Conservation (phyloP, 2,329 filamentous ascomycete genomes). For the Bipolaris zeicola region DNA sequence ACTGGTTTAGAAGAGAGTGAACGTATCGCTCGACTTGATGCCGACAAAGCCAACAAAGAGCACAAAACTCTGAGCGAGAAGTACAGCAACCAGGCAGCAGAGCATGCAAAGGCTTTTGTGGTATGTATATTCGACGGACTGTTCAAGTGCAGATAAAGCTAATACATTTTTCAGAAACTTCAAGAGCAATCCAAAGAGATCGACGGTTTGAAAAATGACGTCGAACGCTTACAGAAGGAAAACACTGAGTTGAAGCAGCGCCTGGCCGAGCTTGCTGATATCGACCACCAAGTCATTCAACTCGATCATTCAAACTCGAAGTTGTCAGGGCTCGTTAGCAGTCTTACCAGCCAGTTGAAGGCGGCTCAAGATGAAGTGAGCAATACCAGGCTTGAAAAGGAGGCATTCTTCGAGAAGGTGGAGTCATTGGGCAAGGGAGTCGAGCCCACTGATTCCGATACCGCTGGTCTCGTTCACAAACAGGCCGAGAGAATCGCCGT, state of each 20-base stretch:
- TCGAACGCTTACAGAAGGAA: slow-evolving; percentile 19
- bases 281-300: slow-evolving; percentile 15
- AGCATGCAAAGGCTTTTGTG: slow-evolving; percentile 26
- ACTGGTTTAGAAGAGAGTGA: slow-evolving; percentile 18
- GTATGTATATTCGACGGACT: slow-evolving; percentile 15
- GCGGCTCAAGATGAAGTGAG: slow-evolving; percentile 6
- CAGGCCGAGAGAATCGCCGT: slow-evolving; percentile 18
- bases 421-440: slow-evolving; percentile 1
- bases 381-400: slow-evolving; percentile 8
- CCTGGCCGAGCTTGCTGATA: slow-evolving; percentile 17
- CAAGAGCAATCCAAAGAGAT: slow-evolving; percentile 29
- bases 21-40: slow-evolving; percentile 18
- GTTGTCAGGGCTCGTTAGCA: slow-evolving; percentile 13
- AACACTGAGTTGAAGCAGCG: slow-evolving; percentile 22
- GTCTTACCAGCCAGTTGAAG: slow-evolving; percentile 18
- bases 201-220: slow-evolving; percentile 16
- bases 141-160: not conserved
- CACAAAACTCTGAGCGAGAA: slow-evolving; percentile 25
- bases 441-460: not conserved
- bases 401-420: slow-evolving; percentile 13
- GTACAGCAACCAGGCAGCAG: slow-evolving; percentile 27
- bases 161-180: slow-evolving; percentile 10
- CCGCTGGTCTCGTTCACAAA: not conserved
- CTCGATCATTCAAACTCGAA: slow-evolving; percentile 11
- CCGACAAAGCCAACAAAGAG: slow-evolving; percentile 28